Conservation (phyloP, 1,284 basidiomycete genomes). For the Ceratobasidium sp. region DNA sequence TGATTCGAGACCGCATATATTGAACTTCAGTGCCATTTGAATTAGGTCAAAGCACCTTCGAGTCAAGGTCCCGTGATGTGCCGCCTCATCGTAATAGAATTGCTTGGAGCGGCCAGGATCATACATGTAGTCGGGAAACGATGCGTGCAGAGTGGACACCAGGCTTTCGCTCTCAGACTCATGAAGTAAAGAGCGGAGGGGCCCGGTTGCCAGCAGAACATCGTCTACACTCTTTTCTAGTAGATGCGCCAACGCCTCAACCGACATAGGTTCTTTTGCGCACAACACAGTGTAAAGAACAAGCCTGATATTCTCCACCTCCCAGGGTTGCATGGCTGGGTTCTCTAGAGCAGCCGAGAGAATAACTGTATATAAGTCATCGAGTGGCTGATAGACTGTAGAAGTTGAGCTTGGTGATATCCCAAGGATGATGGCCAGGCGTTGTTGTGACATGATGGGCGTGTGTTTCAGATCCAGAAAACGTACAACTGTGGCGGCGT, state of each 20-base stretch:
- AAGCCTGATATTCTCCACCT: background rate
- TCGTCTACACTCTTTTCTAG: background rate
- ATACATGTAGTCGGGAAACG: conserved; percentile 21
- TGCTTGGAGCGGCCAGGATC: background rate
- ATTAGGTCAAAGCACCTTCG: background rate
- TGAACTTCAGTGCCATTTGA: background rate
- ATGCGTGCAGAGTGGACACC: conserved; percentile 19
- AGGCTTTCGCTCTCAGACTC: background rate
- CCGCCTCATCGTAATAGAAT: background rate
- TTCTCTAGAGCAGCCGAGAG: background rate
- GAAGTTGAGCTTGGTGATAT: background rate
- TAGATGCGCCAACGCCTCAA: background rate
- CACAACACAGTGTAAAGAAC: background rate
- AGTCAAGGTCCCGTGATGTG: background rate
- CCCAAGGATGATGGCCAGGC: conserved; percentile 6
- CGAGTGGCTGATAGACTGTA: background rate
- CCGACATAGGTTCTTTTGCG: conserved; percentile 8
- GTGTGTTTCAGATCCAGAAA: no score
- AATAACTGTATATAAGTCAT: conserved; percentile 20
- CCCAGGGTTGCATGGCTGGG: background rate
- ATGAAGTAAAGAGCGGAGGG: conserved; percentile 4
- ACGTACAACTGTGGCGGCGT: conserved; percentile 26
- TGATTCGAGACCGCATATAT: conserved; percentile 16
- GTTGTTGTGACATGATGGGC: background rate
- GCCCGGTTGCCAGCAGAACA: background rate